phyloP scores from a whole-genome alignment of 2,329 filamentous ascomycete species.

The Claviceps humidiphila region DNA sequence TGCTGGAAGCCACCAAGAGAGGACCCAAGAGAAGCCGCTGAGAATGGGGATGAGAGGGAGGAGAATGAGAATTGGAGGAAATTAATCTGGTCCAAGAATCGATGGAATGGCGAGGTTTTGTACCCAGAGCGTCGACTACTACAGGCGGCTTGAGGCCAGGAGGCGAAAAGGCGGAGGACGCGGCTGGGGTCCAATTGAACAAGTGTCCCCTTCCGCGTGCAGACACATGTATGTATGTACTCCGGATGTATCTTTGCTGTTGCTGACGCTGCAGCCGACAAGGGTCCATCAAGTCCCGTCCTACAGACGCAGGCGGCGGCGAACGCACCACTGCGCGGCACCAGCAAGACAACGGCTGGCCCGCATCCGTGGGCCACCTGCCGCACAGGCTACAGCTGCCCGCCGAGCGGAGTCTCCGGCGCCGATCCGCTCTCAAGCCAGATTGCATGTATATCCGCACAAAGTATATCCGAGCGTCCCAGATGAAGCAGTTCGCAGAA shows the following conservation, averaged over 20 bases:
- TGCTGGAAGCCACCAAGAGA: slow-evolving; percentile 3
- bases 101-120: slow-evolving; percentile 21
- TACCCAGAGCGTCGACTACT: slow-evolving; percentile 11
- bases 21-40: slow-evolving; percentile 2
- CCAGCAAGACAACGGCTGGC: too few species aligned
- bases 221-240: background rate
- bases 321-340: too few species aligned
- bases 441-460: background rate
- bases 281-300: too few species aligned
- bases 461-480: too few species aligned
- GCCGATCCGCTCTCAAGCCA: background rate
- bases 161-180: slow-evolving; percentile 9
- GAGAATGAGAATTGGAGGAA: slow-evolving; percentile 1
- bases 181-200: slow-evolving; percentile 25
- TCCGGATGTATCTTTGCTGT: too few species aligned
- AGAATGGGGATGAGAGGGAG: slow-evolving; percentile 9
- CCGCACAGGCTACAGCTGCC: too few species aligned
- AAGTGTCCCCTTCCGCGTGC: slow-evolving; percentile 27
- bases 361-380: too few species aligned
- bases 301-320: too few species aligned
- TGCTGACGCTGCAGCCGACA: too few species aligned
- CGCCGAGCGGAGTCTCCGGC: background rate
- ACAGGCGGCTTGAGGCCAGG: slow-evolving; percentile 6
- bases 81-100: slow-evolving; percentile 11
- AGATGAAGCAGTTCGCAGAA: too few species aligned